Percentiles rank a stretch among this genome's conserved stretches.
Evolutionary conservation across 2,329 filamentous ascomycete genomes (phyloP).

Genomic region (Torrubiellomyces zombiae): DNA sequence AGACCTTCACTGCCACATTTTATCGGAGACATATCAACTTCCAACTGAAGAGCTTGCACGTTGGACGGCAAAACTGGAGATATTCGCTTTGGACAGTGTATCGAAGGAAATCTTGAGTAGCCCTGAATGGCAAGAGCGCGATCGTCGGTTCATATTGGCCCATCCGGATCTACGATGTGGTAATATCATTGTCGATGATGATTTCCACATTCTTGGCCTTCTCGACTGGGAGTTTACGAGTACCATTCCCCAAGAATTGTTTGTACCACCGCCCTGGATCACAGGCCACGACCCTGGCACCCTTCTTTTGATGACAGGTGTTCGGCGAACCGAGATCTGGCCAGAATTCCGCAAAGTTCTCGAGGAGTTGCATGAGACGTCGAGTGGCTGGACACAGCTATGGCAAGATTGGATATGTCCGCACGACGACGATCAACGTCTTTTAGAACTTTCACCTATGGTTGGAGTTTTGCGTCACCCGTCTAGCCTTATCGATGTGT

Average conservation of each 20-base stretch:
- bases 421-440: not conserved
- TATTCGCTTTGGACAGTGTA: conserved; percentile 5
- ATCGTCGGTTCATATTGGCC: conserved; percentile 5
- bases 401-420: not conserved
- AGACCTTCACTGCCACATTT: conserved; percentile 4
- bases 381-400: not conserved
- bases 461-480: conserved; percentile 1
- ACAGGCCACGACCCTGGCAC: conserved; percentile 3
- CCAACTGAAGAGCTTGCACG: conserved; percentile 2
- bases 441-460: not conserved
- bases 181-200: conserved; percentile 10
- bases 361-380: not conserved
- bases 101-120: conserved; percentile 1
- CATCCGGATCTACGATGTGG: conserved; percentile 7
- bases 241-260: conserved; percentile 6
- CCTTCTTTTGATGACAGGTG: not conserved
- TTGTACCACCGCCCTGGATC: conserved; percentile 7
- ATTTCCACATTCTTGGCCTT: conserved; percentile 9
- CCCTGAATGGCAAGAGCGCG: not conserved
- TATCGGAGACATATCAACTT: conserved; percentile 5
- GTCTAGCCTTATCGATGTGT: not conserved
- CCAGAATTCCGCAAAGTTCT: conserved; percentile 1
- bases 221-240: conserved; percentile 12
- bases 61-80: conserved; percentile 5
- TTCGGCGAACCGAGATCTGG: not conserved